phyloP scores from a whole-genome alignment of 495 filamentous ascomycete species.

The Lasiosphaeria miniovina region DNA sequence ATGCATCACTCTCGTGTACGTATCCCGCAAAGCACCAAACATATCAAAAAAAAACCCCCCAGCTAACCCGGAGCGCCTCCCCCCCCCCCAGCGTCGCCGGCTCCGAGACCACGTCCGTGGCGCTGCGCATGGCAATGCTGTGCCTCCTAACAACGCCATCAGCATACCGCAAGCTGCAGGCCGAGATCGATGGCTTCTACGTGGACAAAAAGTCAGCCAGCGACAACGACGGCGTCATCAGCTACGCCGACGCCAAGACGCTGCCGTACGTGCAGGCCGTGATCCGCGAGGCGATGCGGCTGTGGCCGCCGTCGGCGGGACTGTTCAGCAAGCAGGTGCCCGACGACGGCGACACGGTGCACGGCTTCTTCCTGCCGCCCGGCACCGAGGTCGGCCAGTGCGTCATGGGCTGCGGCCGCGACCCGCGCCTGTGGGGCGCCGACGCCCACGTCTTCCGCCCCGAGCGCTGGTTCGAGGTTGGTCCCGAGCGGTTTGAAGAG shows the following conservation, averaged over 20 bases:
- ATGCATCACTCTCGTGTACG: slow-evolving; percentile 10
- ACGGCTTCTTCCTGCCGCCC: slow-evolving; percentile 40
- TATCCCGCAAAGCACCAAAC: background rate
- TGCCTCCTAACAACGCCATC: slow-evolving; percentile 47
- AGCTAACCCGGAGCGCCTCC: slow-evolving; percentile 7
- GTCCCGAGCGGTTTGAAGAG: slow-evolving; percentile 22
- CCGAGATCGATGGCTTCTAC: slow-evolving; percentile 49
- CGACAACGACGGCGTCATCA: slow-evolving; percentile 29
- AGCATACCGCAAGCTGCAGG: slow-evolving; percentile 52
- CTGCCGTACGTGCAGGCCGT: slow-evolving; percentile 46
- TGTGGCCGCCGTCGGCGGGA: slow-evolving; percentile 39
- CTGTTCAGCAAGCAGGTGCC: slow-evolving; percentile 37
- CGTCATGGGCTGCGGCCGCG: slow-evolving; percentile 22
- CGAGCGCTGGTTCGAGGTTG: slow-evolving; percentile 51
- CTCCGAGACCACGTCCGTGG: slow-evolving; percentile 60
- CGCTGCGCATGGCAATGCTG: slow-evolving; percentile 52
- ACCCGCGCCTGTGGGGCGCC: slow-evolving; percentile 30
- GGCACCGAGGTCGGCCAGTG: slow-evolving; percentile 51
- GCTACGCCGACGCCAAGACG: slow-evolving; percentile 31
- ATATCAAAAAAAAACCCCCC: background rate
- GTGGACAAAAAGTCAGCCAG: background rate
- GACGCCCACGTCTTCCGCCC: slow-evolving; percentile 49
- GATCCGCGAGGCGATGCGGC: slow-evolving; percentile 45
- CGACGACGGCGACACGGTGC: slow-evolving; percentile 21
- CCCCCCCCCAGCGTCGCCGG: slow-evolving; percentile 55